phyloP scores from a whole-genome alignment of 164 flowering plant species.

The Echeveria elegans region DNA sequence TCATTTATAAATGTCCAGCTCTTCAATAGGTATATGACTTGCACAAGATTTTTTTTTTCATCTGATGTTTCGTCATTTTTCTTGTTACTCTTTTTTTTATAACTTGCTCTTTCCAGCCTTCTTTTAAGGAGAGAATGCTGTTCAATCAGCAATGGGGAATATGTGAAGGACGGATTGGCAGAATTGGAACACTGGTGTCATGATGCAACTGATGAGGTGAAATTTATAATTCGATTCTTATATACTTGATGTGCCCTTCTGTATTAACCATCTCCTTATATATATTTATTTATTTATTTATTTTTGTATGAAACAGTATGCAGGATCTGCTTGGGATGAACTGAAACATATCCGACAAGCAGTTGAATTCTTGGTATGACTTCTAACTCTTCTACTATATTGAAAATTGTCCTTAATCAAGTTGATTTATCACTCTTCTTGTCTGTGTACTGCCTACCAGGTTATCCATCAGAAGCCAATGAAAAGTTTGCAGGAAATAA shows the following conservation, averaged over 20 bases:
- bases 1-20: slow-evolving; percentile 97
- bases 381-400: neutral
- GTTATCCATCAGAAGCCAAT: slow-evolving; percentile 97
- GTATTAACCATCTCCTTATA: neutral
- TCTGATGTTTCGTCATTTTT: neutral
- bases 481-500: slow-evolving; percentile 82
- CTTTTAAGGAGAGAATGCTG: slow-evolving; percentile 98
- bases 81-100: neutral
- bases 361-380: slow-evolving; percentile 85
- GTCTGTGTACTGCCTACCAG: slow-evolving; percentile 23
- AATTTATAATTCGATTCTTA: slow-evolving; percentile 1
- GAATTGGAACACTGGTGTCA: slow-evolving; percentile 92
- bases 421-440: neutral
- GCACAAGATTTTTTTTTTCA: neutral
- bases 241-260: neutral
- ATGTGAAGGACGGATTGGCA: slow-evolving; percentile 82
- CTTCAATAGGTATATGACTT: slow-evolving; percentile 63
- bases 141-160: slow-evolving; percentile 99
- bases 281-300: neutral
- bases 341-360: slow-evolving; percentile 96
- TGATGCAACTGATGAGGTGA: slow-evolving; percentile 81
- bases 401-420: neutral
- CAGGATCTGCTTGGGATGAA: slow-evolving; percentile 97
- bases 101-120: slow-evolving; percentile 39
- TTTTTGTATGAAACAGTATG: slow-evolving; percentile 42